Evolutionary conservation across 805 yeast genomes (phyloP), one percentile per base, ranked within the genome.

Genomic region (Ogataea corticis): DNA sequence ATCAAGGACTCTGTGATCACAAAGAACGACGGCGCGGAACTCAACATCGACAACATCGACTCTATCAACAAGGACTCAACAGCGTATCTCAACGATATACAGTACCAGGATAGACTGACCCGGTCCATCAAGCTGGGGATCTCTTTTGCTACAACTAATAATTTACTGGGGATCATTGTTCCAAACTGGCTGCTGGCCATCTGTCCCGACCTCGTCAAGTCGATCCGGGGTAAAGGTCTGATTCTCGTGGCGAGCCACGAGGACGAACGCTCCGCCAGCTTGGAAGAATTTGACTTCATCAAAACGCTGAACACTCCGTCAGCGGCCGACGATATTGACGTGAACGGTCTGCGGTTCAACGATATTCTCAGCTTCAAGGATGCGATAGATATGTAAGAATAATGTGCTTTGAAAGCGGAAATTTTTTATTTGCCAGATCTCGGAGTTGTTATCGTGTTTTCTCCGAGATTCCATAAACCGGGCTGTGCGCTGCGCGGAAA

Each of bases 101-200:
- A 62, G 17, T 58, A 61, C 46, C 68, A 68, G 41, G 78, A 75
- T 42, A 58, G 63, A 67, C 71, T 70, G 64, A 77, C 85, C 6
- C 69, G 90, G 51, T 83, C 94, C 1, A 74, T 92, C 42, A 87
- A 87, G 56, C 89, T 88, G 53, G 96, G 95, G 1, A 80, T 90
- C 1, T 76, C 76, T 41, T 90, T 88, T 62, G 91, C 97, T 0
- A 75, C 83, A 3, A 74, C 77, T 46, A 94, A 94, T 61, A 94
- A 94, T 59, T 70, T 94, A 42, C 72, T 94, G 52, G 99, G 99
- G 14, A 63, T 94, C 10, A 81, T 89, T 18, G 79, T 88, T 17
- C 89, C 96, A 0, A 76, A 80, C 21, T 83, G 83, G 45, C 61
- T 94, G 44, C 69, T 92, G 45, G 69, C 75, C 31, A 68, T 90